Conservation (phyloP, 2,329 filamentous ascomycete species). For the Emericellopsis atlantica region DNA sequence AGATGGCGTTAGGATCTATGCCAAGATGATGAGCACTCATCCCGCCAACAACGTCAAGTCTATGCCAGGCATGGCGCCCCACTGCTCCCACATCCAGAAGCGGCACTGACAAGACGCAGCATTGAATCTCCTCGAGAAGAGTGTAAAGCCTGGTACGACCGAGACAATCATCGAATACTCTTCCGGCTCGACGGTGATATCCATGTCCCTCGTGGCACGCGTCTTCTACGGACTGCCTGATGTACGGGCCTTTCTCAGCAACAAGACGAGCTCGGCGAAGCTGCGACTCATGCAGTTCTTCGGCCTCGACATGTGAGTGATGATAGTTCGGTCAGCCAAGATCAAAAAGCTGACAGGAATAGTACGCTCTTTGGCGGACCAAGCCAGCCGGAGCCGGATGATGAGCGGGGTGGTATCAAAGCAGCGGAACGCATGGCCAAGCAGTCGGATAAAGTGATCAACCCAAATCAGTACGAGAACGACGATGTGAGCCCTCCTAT, state of each 20-base stretch:
- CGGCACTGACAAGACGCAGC: slow-evolving; percentile 16
- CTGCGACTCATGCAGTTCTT: slow-evolving; percentile 9
- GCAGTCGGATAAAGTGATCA: slow-evolving; percentile 24
- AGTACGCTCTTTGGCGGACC: slow-evolving; percentile 45
- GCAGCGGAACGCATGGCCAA: slow-evolving; percentile 27
- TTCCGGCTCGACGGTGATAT: slow-evolving; percentile 50
- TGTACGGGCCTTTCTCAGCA: slow-evolving; percentile 27
- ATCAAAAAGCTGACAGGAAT: neutral
- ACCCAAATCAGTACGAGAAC: slow-evolving; percentile 10
- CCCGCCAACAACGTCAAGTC: slow-evolving; percentile 54
- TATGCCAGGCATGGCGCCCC: slow-evolving; percentile 33
- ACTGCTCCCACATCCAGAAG: neutral
- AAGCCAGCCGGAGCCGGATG: slow-evolving; percentile 41
- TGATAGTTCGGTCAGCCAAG: no score
- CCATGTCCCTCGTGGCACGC: slow-evolving; percentile 23
- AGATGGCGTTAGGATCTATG: slow-evolving; percentile 4
- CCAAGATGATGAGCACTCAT: slow-evolving; percentile 49
- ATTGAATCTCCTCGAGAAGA: slow-evolving; percentile 30
- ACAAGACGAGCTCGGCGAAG: slow-evolving; percentile 19
- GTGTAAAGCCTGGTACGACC: slow-evolving; percentile 25
- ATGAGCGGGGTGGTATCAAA: slow-evolving; percentile 39
- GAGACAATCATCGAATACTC: slow-evolving; percentile 45
- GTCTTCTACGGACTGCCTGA: slow-evolving; percentile 17
- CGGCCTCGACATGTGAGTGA: slow-evolving; percentile 5
- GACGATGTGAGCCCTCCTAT: slow-evolving; percentile 3